Evolutionary conservation across 352 stramenopile species (phyloP), one percentile per base, ranked within the genome.

Genomic region (Hyaloperonospora arabidopsidis): DNA sequence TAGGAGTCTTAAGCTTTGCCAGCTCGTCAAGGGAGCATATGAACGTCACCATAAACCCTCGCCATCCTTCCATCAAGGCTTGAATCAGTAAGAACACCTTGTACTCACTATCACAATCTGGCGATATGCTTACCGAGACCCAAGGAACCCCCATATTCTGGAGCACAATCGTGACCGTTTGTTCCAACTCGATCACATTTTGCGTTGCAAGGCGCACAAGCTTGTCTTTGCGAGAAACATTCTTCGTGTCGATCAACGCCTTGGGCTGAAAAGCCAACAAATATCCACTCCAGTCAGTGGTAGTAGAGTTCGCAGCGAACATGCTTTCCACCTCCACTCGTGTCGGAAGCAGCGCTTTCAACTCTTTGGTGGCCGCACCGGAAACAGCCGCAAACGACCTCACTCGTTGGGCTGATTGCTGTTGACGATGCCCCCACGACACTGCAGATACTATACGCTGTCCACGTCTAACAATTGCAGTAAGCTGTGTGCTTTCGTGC

Each of bases 281-380:
- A 49, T 72, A 74, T 0, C 66, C 73, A 44, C 65, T 65, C 54
- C 59, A 78, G 15, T 74, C 67, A 10, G 29, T 19, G 25, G 17
- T n/a, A 19, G 6, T 13, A 25, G 45, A 53, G 17, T n/a, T 32
- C 17, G 32, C 36, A 13, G 32, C 21, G 35, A 62, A 68, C 18
- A 67, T 28, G 17, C 52, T 57, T 5, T 67, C 52, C 22, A 73
- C 56, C 23, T 73, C 59, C 0, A 45, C 23, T 45, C 57, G 62
- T 8, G 56, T 56, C 12, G 72, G 73, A 1, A 86, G 49, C 3
- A 72, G 67, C 14, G 72, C 69, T 21, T 72, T 79, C 50, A 81
- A 50, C 46, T 86, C 78, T 45, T 74, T 84, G 1, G 77, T 87
- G 0, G 75, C 77, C 18, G 68, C 59, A 36, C 68, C 63, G n/a